These are phyloP conservation scores for Exophiala sideris DNA, from an alignment of 2,329 filamentous ascomycete species.

Conservation along the genomic window DNA sequence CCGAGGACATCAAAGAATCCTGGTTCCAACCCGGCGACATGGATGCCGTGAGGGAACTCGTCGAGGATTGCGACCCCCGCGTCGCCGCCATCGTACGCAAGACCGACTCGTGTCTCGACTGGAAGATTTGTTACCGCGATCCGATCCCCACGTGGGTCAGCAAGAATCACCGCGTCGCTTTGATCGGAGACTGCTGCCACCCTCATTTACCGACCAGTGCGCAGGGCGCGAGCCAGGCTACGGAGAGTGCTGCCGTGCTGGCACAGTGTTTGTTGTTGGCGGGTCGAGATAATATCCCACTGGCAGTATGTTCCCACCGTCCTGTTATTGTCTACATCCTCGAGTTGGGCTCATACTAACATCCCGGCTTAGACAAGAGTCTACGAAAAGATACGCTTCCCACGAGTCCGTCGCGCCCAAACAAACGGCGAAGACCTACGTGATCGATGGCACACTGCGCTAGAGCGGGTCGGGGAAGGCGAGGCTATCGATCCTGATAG, in stretches of 20 bases:
- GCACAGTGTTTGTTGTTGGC: conserved; percentile 24
- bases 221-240: conserved; percentile 42
- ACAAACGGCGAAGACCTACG: conserved; percentile 48
- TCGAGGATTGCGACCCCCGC: conserved; percentile 52
- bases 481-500: conserved; percentile 47
- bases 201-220: conserved; percentile 43
- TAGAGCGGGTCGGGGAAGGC: conserved; percentile 45
- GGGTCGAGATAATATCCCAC: conserved; percentile 17
- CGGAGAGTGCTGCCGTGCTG: conserved; percentile 43
- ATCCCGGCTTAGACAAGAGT: conserved; percentile 38
- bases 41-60: conserved; percentile 49
- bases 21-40: conserved; percentile 55
- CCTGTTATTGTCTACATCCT: neutral
- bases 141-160: conserved; percentile 30
- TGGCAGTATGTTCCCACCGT: conserved; percentile 14
- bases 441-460: conserved; percentile 52
- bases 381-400: conserved; percentile 27
- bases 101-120: conserved; percentile 34
- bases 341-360: neutral
- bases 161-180: conserved; percentile 29
- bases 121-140: conserved; percentile 33
- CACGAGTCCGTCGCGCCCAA: conserved; percentile 46
- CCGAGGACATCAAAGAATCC: conserved; percentile 51
- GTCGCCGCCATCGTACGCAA: conserved; percentile 46
- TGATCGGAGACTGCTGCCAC: conserved; percentile 41